phyloP scores from a whole-genome alignment of 202 grass and related monocot species.

The Dendrocalamus latiflorus region DNA sequence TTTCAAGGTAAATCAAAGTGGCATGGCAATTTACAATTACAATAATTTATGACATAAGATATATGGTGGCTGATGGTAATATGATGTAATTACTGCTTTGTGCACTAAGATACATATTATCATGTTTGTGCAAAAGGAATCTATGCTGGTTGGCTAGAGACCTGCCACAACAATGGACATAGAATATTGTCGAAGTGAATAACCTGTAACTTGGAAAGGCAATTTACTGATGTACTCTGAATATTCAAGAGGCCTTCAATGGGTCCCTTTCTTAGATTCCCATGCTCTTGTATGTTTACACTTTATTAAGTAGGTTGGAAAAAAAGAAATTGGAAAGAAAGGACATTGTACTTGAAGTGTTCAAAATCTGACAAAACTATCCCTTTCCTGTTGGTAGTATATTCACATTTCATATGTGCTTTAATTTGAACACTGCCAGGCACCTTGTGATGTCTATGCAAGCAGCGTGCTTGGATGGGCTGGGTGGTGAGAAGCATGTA shows the following conservation, averaged over 20 bases:
- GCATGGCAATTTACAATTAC: neutral
- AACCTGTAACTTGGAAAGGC: neutral
- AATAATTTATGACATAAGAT: neutral
- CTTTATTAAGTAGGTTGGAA: neutral
- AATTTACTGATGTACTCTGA: neutral
- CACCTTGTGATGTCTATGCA: slow-evolving; percentile 99
- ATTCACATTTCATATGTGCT: slow-evolving; percentile 10
- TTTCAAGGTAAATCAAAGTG: neutral
- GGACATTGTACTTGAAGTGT: slow-evolving; percentile 1
- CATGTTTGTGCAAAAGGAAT: neutral
- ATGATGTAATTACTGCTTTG: neutral
- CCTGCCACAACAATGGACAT: neutral
- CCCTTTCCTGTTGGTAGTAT: slow-evolving; percentile 9
- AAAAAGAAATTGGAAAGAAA: neutral
- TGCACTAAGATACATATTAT: neutral
- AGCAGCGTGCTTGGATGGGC: slow-evolving; percentile 72
- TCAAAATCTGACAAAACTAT: neutral
- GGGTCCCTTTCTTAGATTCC: neutral
- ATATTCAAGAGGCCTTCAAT: neutral
- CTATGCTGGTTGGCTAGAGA: neutral
- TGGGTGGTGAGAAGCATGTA: slow-evolving; percentile 89
- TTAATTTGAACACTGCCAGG: slow-evolving; percentile 51
- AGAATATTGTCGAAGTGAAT: neutral
- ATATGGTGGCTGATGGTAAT: neutral
- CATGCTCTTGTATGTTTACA: slow-evolving; percentile 4